Evolutionary conservation across 2,329 filamentous ascomycete genomes (phyloP).

Genomic region (Fusarium begoniae): DNA sequence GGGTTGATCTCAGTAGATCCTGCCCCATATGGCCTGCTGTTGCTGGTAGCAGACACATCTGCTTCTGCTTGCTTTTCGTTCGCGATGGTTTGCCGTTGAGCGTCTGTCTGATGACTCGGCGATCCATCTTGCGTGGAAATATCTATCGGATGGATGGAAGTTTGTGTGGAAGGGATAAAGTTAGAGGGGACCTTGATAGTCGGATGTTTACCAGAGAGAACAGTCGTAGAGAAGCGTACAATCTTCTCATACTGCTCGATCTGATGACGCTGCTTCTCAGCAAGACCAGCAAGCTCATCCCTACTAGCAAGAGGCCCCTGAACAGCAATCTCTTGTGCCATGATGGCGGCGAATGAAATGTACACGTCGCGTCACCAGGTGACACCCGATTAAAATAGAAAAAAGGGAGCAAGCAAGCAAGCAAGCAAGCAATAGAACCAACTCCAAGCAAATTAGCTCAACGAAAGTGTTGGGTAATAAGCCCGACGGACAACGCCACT

Average conservation of each 20-base stretch:
- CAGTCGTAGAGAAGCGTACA: slow-evolving; percentile 79
- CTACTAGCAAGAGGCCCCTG: slow-evolving; percentile 24
- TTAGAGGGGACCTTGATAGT: slow-evolving; percentile 65
- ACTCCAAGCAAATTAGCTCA: slow-evolving; percentile 14
- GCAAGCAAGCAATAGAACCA: slow-evolving; percentile 7
- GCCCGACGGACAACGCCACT: slow-evolving; percentile 13
- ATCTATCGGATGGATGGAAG: slow-evolving; percentile 35
- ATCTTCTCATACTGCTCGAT: slow-evolving; percentile 81
- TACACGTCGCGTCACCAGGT: slow-evolving; percentile 36
- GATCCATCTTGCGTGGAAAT: slow-evolving; percentile 28
- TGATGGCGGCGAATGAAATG: slow-evolving; percentile 34
- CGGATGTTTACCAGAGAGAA: slow-evolving; percentile 80
- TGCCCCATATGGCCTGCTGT: slow-evolving; percentile 54
- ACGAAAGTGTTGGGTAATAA: slow-evolving; percentile 17
- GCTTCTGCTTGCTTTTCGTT: slow-evolving; percentile 47
- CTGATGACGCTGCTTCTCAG: slow-evolving; percentile 63
- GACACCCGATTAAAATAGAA: slow-evolving; percentile 5
- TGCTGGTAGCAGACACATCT: slow-evolving; percentile 28
- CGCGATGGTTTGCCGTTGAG: slow-evolving; percentile 49
- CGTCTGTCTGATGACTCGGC: slow-evolving; percentile 33
- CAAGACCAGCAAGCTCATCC: slow-evolving; percentile 41
- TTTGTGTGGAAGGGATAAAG: slow-evolving; percentile 42
- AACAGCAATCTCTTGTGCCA: slow-evolving; percentile 41
- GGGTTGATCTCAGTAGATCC: slow-evolving; percentile 78
- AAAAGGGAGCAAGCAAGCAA: slow-evolving; percentile 12